Percentiles rank a stretch among this genome's conserved stretches.
Conservation (phyloP, 345 rosid species). For the Salix udensis region DNA sequence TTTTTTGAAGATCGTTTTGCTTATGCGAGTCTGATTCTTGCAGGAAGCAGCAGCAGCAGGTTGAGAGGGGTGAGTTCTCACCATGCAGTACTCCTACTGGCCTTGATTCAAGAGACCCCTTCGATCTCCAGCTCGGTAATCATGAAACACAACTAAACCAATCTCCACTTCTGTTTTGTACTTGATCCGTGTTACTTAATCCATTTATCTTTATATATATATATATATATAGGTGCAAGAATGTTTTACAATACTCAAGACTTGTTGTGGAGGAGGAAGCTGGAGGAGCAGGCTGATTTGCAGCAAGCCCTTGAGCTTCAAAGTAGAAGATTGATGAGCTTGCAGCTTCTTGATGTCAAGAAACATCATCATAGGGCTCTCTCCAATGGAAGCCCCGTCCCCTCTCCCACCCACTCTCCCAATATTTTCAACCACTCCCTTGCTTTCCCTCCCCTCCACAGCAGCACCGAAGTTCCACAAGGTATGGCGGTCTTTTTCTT, state of each 20-base stretch:
- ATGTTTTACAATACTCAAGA: constrained; percentile 65
- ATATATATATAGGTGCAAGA: constrained; percentile 43
- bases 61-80: constrained; percentile 59
- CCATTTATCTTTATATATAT: not conserved
- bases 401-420: constrained; percentile 48
- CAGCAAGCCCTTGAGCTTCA: constrained; percentile 78
- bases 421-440: constrained; percentile 49
- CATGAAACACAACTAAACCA: not conserved
- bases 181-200: not conserved
- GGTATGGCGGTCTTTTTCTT: constrained; percentile 19
- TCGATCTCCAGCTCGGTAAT: constrained; percentile 53
- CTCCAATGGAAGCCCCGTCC: constrained; percentile 56
- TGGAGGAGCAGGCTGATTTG: constrained; percentile 72
- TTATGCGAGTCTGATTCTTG: constrained; percentile 2
- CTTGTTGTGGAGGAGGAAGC: constrained; percentile 62
- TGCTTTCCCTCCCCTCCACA: constrained; percentile 44
- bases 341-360: constrained; percentile 81
- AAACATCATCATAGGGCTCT: constrained; percentile 67
- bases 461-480: constrained; percentile 20
- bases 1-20: not conserved
- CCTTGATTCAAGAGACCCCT: constrained; percentile 68
- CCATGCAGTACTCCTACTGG: constrained; percentile 71
- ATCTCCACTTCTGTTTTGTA: not conserved
- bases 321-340: constrained; percentile 63
- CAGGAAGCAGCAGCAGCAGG: constrained; percentile 50